Evolutionary conservation across 2,329 filamentous ascomycete genomes (phyloP).

Genomic region (Talaromyces atroroseus): DNA sequence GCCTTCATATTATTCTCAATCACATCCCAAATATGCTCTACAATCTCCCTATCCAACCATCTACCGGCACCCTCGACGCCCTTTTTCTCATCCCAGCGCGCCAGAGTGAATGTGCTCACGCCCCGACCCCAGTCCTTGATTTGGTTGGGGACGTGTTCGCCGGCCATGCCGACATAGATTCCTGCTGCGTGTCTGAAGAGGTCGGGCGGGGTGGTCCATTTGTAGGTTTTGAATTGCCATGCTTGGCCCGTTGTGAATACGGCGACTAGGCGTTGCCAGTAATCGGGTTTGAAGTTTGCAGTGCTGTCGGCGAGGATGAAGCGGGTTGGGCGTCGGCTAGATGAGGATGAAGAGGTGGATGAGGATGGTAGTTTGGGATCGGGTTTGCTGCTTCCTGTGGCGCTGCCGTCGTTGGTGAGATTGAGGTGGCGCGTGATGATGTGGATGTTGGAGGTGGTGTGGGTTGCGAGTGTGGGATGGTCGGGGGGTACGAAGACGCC

Average conservation of each 20-base stretch:
- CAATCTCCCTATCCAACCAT: conserved; percentile 87
- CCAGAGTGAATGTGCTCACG: conserved; percentile 72
- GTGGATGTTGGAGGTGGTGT: conserved; percentile 69
- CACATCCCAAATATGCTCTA: conserved; percentile 85
- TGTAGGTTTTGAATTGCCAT: conserved; percentile 99
- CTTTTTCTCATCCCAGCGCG: conserved; percentile 64
- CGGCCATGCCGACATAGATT: conserved; percentile 85
- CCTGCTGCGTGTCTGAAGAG: conserved; percentile 85
- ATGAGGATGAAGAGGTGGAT: conserved; percentile 46
- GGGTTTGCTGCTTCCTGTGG: conserved; percentile 11
- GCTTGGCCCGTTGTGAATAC: conserved; percentile 96
- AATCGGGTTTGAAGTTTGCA: conserved; percentile 94
- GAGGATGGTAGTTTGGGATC: too few species aligned
- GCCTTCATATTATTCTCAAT: conserved; percentile 83
- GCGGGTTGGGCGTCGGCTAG: conserved; percentile 60
- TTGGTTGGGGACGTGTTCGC: conserved; percentile 70
- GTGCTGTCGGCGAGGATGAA: conserved; percentile 95
- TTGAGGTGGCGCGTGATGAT: conserved; percentile 63
- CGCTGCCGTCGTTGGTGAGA: not conserved
- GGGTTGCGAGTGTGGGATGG: conserved; percentile 50
- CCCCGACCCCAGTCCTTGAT: conserved; percentile 81
- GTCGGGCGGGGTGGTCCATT: conserved; percentile 83
- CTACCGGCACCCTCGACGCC: conserved; percentile 36
- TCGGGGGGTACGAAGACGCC: conserved; percentile 16
- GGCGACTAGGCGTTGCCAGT: conserved; percentile 91